phyloP scores from a whole-genome alignment of 345 rosid genomes.

The Psidium guajava region DNA sequence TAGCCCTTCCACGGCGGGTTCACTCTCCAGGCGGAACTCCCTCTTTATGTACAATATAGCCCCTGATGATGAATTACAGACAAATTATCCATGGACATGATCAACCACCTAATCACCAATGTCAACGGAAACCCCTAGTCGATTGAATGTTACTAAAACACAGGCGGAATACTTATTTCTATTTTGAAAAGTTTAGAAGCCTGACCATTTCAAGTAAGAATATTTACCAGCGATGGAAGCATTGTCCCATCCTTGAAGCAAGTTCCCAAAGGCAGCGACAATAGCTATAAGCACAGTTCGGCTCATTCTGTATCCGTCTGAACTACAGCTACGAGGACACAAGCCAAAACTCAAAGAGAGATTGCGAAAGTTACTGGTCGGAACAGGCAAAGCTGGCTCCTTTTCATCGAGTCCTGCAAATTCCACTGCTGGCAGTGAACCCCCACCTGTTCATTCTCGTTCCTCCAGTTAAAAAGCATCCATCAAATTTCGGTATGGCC shows the following conservation, averaged over 20 bases:
- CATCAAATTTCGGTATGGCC: not conserved
- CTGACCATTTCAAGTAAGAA: not conserved
- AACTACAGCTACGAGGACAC: not conserved
- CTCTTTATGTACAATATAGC: conserved; percentile 83
- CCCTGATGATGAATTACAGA: conserved; percentile 32
- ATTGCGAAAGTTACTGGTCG: not conserved
- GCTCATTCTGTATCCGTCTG: conserved; percentile 25
- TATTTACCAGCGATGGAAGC: conserved; percentile 89
- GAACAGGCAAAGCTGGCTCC: not conserved
- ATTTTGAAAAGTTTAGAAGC: not conserved
- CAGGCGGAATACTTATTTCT: not conserved
- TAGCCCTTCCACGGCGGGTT: conserved; percentile 75
- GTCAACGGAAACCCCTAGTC: not conserved
- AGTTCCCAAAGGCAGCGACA: conserved; percentile 86
- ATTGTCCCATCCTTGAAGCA: conserved; percentile 99
- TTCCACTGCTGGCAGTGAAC: not conserved
- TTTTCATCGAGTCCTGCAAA: not conserved
- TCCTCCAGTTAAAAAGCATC: not conserved
- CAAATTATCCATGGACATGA: not conserved
- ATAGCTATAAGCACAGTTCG: conserved; percentile 87
- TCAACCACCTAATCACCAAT: not conserved
- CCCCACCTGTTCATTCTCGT: not conserved
- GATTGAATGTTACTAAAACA: not conserved
- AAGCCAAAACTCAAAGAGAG: not conserved
- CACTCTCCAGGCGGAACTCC: conserved; percentile 63